These are phyloP conservation scores for Calophaca sinica DNA, from an alignment of 306 rosid genomes.

Conservation along the genomic window DNA sequence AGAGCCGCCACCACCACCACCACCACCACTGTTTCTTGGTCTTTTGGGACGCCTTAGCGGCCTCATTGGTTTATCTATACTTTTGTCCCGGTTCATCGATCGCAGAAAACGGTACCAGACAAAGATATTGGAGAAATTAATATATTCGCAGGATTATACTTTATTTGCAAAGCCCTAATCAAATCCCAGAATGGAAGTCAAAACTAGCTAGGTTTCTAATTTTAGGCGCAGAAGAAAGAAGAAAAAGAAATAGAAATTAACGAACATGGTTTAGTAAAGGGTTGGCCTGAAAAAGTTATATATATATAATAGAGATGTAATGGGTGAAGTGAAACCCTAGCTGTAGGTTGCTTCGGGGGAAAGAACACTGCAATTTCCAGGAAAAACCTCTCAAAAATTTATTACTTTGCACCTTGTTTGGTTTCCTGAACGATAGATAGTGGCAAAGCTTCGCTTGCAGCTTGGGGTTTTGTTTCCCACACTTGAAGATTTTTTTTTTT, in stretches of 20 bases:
- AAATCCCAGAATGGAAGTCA: no score
- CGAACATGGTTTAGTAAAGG: no score
- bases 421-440: neutral
- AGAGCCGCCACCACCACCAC: neutral
- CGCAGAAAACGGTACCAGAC: neutral
- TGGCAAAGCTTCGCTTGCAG: no score
- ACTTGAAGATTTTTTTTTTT: no score
- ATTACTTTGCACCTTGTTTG: neutral
- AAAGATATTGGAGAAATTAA: neutral
- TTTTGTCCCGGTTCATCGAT: constrained; percentile 44
- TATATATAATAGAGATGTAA: no score
- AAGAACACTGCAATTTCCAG: constrained; percentile 16
- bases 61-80: constrained; percentile 44
- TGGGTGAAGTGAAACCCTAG: no score
- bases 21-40: neutral
- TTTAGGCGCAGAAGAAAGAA: neutral
- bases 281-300: no score
- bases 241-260: neutral
- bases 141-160: no score
- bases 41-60: neutral
- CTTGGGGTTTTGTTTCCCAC: no score
- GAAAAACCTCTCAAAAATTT: neutral
- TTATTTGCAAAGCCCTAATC: no score
- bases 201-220: neutral
- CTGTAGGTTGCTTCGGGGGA: neutral